Evolutionary conservation across 2,329 filamentous ascomycete genomes (phyloP).

Genomic region (Celoporthe dispersa): DNA sequence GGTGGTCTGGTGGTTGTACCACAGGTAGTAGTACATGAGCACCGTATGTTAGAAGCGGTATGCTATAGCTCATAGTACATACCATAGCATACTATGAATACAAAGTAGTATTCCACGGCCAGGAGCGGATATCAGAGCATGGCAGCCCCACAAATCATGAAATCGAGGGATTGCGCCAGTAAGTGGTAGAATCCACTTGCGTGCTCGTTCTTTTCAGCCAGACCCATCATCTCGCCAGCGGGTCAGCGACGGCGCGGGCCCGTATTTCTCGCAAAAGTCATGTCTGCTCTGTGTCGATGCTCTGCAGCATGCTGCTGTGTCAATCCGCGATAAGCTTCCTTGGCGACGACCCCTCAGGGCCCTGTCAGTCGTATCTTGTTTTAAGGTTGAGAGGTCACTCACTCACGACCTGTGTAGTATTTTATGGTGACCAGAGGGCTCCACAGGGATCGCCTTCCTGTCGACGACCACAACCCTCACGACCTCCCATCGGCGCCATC

Average conservation of each 20-base stretch:
- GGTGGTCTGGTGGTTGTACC: not conserved
- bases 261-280: not conserved
- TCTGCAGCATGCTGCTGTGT: not conserved
- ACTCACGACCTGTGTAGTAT: not conserved
- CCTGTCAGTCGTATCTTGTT: slow-evolving; percentile 5
- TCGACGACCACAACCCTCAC: not conserved
- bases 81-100: not conserved
- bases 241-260: not conserved
- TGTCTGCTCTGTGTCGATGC: not conserved
- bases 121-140: not conserved
- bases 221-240: not conserved
- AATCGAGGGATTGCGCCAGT: slow-evolving; percentile 3
- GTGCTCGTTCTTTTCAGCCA: not conserved
- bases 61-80: not conserved
- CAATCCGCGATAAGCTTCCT: slow-evolving; percentile 15
- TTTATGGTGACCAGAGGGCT: not conserved
- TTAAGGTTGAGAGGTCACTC: slow-evolving; percentile 1
- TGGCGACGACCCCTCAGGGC: not conserved
- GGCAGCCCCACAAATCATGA: slow-evolving; percentile 11
- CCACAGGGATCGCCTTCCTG: not conserved
- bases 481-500: not conserved
- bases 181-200: slow-evolving; percentile 1
- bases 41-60: not conserved
- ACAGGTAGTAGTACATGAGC: not conserved
- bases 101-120: not conserved